phyloP scores from a whole-genome alignment of 2,329 filamentous ascomycete species.

The Fusarium duplospermum region DNA sequence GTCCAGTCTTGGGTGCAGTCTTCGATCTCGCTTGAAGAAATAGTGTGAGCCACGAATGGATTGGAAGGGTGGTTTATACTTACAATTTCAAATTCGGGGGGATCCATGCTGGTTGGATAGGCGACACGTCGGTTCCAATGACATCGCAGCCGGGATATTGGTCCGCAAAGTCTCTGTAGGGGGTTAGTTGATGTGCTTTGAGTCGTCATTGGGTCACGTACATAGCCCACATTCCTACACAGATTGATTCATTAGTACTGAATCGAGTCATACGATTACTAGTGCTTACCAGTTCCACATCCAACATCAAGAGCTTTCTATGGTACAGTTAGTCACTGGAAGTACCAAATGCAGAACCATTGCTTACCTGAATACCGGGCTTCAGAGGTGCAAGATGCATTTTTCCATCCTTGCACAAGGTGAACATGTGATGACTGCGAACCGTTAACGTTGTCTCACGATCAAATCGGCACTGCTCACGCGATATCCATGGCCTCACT shows the following conservation, averaged over 20 bases:
- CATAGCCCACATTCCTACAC: conserved; percentile 57
- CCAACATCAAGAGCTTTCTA: conserved; percentile 58
- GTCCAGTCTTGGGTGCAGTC: conserved; percentile 48
- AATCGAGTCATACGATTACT: accelerated
- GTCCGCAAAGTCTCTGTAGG: conserved; percentile 59
- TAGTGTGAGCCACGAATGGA: background rate
- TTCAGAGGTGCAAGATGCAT: conserved; percentile 34
- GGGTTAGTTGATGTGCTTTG: accelerated
- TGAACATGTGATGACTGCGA: conserved; percentile 25
- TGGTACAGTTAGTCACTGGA: background rate
- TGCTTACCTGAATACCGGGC: conserved; percentile 38
- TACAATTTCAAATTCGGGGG: conserved; percentile 56
- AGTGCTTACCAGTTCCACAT: conserved; percentile 62
- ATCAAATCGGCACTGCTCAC: background rate
- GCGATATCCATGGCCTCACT: conserved; percentile 39
- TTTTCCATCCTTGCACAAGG: conserved; percentile 10
- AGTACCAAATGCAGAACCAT: accelerated
- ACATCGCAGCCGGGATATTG: conserved; percentile 58
- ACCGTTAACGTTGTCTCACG: accelerated
- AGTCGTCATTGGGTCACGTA: conserved; percentile 19
- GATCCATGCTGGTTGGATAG: conserved; percentile 67
- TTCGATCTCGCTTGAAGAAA: conserved; percentile 37
- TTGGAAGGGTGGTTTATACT: background rate
- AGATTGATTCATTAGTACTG: accelerated
- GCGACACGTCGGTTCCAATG: conserved; percentile 66